Base-by-base conservation (phyloP, 2,329 filamentous ascomycete species). In the Cladosporium colombiae region DNA sequence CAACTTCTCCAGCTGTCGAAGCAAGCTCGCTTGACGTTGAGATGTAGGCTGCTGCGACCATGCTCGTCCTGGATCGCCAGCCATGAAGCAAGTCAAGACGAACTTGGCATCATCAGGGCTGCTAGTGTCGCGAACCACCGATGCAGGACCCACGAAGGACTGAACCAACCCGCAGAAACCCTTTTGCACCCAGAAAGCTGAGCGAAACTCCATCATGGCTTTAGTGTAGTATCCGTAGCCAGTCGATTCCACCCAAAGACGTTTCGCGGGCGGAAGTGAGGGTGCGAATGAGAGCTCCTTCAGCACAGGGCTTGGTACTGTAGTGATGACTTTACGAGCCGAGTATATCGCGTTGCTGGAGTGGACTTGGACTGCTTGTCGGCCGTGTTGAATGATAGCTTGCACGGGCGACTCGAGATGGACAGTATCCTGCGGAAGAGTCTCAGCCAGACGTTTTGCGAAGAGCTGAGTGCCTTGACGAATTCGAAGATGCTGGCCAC, bases 401-500 rank as follows among this genome's bases (percentile, higher is more conserved):
- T 62, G 60, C 0, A 81, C 80, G 1, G 76, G 72, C 1, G 61
- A 23, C 10, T 40, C 6, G 35, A 59, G 56, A 16, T 44, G 35
- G 14, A 59, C 29, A 14, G 23, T 44, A 7, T 25, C 25, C 27
- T 13, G 35, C n/a, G 56, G 35, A 8, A 59, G 56, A 11, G 56
- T 59, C 3, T 23, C 35, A 29, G 81, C 79, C 0, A 85, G 69
- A 0, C 76, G 75, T 40, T 72, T 70, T 4, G 80, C 69, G 35
- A 84, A 76, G 0, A 73, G 68, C 67, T 84, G 81, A 0, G 80
- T 84, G 1, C 85, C 84, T 64, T 82, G 74, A 2, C 78, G 77
- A 21, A 84, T 71, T 1, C 84, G 79, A 8, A 87, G 76, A 69
- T 85, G 80, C 68, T 87, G 84, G 0, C 81, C 86, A 5, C 85